Evolutionary conservation across 208 protist genomes (phyloP).

Genomic region (Leishmania lainsoni): DNA sequence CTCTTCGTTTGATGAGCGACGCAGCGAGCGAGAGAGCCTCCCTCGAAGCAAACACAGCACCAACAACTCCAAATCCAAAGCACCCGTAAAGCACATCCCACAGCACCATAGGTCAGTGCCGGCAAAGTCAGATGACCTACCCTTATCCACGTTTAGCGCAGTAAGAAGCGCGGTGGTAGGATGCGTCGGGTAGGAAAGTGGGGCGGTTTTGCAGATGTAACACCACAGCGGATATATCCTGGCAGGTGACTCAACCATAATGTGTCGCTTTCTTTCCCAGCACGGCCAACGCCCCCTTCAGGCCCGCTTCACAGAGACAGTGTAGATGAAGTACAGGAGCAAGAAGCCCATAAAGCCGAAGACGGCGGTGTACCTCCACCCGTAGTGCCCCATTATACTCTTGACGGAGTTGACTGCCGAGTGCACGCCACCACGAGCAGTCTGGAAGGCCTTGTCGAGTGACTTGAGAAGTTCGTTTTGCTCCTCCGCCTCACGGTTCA

Average conservation of each 20-base stretch:
- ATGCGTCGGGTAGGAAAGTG: not conserved
- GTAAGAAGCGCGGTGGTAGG: not conserved
- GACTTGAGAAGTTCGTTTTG: slow-evolving; percentile 70
- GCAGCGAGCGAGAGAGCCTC: too few relatives aligned
- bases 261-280: not conserved
- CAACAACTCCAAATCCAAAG: not conserved
- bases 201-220: not conserved
- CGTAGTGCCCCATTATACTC: slow-evolving; percentile 63
- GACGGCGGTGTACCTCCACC: slow-evolving; percentile 52
- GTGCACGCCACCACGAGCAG: slow-evolving; percentile 59
- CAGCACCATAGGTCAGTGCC: not conserved
- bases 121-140: not conserved
- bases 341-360: slow-evolving; percentile 47
- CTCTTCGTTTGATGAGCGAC: not conserved
- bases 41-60: not conserved
- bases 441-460: slow-evolving; percentile 50
- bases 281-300: not conserved
- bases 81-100: not conserved
- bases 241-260: not conserved
- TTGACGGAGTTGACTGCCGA: slow-evolving; percentile 51
- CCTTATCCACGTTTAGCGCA: not conserved
- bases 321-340: slow-evolving; percentile 42
- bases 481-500: slow-evolving; percentile 69
- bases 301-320: slow-evolving; percentile 8
- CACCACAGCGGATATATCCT: not conserved